These are phyloP conservation scores for Podila epigama DNA, from an alignment of 192 early-diverging fungal species.

Conservation along the genomic window DNA sequence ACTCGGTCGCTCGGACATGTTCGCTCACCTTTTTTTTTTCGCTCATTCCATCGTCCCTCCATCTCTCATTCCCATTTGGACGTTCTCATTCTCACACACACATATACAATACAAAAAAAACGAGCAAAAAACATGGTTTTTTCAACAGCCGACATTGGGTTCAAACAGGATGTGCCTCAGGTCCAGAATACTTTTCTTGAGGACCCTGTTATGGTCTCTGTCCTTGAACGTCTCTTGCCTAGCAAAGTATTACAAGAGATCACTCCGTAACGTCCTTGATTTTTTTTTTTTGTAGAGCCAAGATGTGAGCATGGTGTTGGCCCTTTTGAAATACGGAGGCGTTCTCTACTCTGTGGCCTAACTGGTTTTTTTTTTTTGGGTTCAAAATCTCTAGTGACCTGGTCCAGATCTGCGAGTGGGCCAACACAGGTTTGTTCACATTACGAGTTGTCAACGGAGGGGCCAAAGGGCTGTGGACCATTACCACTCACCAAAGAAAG, in stretches of 20 bases:
- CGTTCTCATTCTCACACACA: background rate
- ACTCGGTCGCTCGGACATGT: too few relatives aligned
- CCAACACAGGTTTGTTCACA: conserved; percentile 25
- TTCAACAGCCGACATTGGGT: conserved; percentile 31
- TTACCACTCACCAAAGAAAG: background rate
- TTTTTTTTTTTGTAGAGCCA: too few relatives aligned
- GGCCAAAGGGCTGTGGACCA: background rate
- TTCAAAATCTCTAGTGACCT: conserved; percentile 23
- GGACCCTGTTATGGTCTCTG: conserved; percentile 55
- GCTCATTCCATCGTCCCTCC: too few relatives aligned
- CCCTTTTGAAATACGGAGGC: too few relatives aligned
- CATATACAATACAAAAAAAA: background rate
- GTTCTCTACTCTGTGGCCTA: too few relatives aligned
- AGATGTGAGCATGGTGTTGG: too few relatives aligned
- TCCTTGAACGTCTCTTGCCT: conserved; percentile 60
- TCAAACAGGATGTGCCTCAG: conserved; percentile 43
- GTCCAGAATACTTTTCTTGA: conserved; percentile 40
- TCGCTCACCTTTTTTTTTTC: too few relatives aligned
- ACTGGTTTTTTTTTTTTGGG: background rate
- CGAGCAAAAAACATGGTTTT: conserved; percentile 22
- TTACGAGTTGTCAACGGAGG: background rate
- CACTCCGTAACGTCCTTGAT: conserved; percentile 47
- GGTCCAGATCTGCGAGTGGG: conserved; percentile 38
- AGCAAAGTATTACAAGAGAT: conserved; percentile 47
- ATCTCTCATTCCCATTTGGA: too few relatives aligned